Percentiles rank a stretch among this genome's conserved stretches.
These are phyloP conservation scores for Diutina mesorugosa DNA, from an alignment of 1,139 yeast genomes.

Conservation along the genomic window DNA sequence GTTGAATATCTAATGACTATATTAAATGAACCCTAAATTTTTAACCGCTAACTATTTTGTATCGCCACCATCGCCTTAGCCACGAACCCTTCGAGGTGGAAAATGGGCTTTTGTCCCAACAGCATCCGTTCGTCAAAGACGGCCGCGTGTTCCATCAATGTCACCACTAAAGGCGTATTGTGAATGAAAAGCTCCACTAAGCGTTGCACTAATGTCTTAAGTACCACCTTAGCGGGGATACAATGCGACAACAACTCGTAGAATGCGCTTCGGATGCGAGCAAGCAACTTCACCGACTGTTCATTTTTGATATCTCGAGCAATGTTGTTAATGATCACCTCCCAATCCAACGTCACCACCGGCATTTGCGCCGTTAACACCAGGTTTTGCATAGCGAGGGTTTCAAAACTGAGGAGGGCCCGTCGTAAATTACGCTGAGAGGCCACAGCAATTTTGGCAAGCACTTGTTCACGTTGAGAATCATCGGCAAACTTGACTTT, in stretches of 20 bases:
- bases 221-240: conserved; percentile 71
- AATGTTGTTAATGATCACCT: conserved; percentile 52
- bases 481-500: conserved; percentile 29
- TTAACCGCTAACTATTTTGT: conserved; percentile 1
- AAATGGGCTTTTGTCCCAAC: conserved; percentile 78
- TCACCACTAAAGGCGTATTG: conserved; percentile 24
- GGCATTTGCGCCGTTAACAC: conserved; percentile 18
- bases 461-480: conserved; percentile 24
- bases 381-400: conserved; percentile 68
- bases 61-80: conserved; percentile 70
- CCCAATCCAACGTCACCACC: conserved; percentile 74
- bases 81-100: conserved; percentile 88
- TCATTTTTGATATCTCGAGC: conserved; percentile 47
- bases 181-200: conserved; percentile 29
- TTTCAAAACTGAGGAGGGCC: conserved; percentile 70
- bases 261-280: conserved; percentile 59
- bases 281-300: conserved; percentile 59
- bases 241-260: conserved; percentile 89
- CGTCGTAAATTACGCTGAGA: conserved; percentile 67
- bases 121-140: conserved; percentile 79
- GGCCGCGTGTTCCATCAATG: conserved; percentile 58
- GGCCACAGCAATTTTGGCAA: conserved; percentile 38
- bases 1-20: neutral
- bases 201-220: conserved; percentile 54
- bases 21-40: neutral